Conservation (phyloP, 2,329 filamentous ascomycete genomes). For the Myrmaecium sp. region DNA sequence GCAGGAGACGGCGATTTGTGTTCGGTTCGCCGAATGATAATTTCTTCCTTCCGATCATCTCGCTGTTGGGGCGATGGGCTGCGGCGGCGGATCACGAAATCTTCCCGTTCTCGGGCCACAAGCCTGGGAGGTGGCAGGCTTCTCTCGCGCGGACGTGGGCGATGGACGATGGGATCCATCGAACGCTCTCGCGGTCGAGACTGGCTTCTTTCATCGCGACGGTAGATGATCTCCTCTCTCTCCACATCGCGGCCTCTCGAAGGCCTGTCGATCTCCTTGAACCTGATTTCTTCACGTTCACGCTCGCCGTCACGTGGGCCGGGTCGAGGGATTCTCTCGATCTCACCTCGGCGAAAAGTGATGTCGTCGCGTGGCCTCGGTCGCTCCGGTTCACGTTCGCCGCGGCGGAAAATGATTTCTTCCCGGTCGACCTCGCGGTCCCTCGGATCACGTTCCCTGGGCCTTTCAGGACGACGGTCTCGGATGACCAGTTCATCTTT, state of each 20-base stretch:
- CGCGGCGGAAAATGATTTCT: constrained; percentile 19
- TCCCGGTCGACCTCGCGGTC: constrained; percentile 16
- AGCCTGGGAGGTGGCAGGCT: constrained; percentile 20
- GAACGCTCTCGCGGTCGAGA: constrained; percentile 15
- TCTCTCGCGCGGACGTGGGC: constrained; percentile 13
- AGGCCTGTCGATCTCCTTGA: constrained; percentile 17
- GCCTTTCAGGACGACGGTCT: constrained; percentile 13
- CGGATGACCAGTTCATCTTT: constrained; percentile 21
- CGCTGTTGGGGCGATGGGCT: constrained; percentile 17
- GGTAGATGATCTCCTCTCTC: constrained; percentile 24
- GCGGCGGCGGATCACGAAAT: constrained; percentile 23
- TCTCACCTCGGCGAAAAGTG: constrained; percentile 25
- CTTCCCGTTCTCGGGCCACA: constrained; percentile 23
- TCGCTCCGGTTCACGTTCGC: constrained; percentile 13
- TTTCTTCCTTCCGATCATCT: constrained; percentile 20
- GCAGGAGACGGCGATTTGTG: constrained; percentile 32
- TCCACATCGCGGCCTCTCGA: constrained; percentile 16
- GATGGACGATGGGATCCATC: constrained; percentile 17
- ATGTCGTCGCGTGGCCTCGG: constrained; percentile 20
- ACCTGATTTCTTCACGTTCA: constrained; percentile 31
- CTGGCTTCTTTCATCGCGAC: constrained; percentile 17
- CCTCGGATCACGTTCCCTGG: constrained; percentile 6
- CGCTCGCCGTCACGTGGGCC: constrained; percentile 18
- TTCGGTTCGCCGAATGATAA: constrained; percentile 30
- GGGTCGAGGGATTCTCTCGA: constrained; percentile 14